Evolutionary conservation across 306 rosid species (phyloP), one percentile per base, ranked within the genome.

Genomic region (Cyclanthera cordifolia): DNA sequence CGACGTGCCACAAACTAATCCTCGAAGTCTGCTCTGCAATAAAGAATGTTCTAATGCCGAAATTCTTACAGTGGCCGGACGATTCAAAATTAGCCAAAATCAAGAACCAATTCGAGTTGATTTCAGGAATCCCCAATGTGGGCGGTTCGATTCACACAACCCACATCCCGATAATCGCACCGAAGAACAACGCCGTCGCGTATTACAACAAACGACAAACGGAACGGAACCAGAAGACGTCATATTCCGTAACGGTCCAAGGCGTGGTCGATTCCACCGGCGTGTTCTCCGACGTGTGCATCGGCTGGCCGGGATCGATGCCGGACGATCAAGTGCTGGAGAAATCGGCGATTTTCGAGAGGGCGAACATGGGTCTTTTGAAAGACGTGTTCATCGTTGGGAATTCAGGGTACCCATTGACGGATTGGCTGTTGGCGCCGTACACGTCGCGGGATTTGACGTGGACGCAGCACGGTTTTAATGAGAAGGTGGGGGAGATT

Each of bases 271-370:
- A 94, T 16, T 83, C 91, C 0, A 81, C 71, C 45, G 99, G 99
- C 6, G 83, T 85, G 1, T 94, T 90, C 12, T 78, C 90, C 0
- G 99, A 93, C 60, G 91, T 90, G 1, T 93, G 97, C 14, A 88
- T 90, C 17, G 99, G 99, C 0, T 94, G 99, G 99, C 97, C 97
- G 1, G 99, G 99, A 1, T 94, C 97, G 1, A 82, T 94, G 96
- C 86, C 91, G 11, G 97, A 94, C 76, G 97, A 88, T 47, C 91
- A 90, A 50, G 99, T 94, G 10, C 63, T 94, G n/a, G 95, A 90
- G 58, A 86, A 83, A 32, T 83, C 90, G 0, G 90, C 91, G 1
- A 81, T 94, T 61, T 69, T 28, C 73, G 95, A 93, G 50, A 75
- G 94, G 60, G 99, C 97, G 0, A 83, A 78, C 30, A 81, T 79